Base-by-base conservation (phyloP, 2,329 filamentous ascomycete species). In the Metarhizium rileyi region DNA sequence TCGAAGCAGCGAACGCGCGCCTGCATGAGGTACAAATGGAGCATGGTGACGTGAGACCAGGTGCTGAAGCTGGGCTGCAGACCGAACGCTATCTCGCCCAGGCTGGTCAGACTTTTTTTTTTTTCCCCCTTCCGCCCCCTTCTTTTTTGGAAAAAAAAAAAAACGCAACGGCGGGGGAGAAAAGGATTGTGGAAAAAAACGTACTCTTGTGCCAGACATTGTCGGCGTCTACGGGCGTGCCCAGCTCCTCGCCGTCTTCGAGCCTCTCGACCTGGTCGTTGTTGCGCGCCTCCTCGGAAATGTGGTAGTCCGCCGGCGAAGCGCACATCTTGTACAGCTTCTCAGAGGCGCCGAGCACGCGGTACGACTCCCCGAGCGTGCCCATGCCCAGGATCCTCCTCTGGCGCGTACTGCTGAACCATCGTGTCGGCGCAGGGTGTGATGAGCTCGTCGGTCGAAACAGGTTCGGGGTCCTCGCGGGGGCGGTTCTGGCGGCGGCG, bases 31-130 rank as follows among this genome's bases (percentile, higher is more conserved):
- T 95, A 97, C 78, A 98, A 86, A 73, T 98, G 91, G 51, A 98
- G 78, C 76, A 95, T 95, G 33, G 90, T 93, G 42, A 97, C 84
- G 68, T 97, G 90, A 20, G 90, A 87, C 93, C 93, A 98, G 50
- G 87, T 91, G 63, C 84, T 90, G 68, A 98, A 98, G 0, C 90
- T 97, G 1, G 90, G 87, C 28, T 79, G 76, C 18, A 98, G 80
- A 25, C 80, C 80, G 55, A 95, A 80, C 47, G 84, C 88, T 95
- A 60, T n/a, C n/a, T n/a, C n/a, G n/a, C n/a, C n/a, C n/a, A n/a
- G n/a, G n/a, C n/a, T n/a, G n/a, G n/a, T n/a, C n/a, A n/a, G n/a
- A n/a, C n/a, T n/a, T n/a, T n/a, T n/a, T n/a, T 44, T 43, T 44
- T 8, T 16, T 16, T 4, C n/a, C 35, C n/a, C n/a, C 35, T 6